Conservation (phyloP, 768 basidiomycete species). For the Mrakia gelida region DNA sequence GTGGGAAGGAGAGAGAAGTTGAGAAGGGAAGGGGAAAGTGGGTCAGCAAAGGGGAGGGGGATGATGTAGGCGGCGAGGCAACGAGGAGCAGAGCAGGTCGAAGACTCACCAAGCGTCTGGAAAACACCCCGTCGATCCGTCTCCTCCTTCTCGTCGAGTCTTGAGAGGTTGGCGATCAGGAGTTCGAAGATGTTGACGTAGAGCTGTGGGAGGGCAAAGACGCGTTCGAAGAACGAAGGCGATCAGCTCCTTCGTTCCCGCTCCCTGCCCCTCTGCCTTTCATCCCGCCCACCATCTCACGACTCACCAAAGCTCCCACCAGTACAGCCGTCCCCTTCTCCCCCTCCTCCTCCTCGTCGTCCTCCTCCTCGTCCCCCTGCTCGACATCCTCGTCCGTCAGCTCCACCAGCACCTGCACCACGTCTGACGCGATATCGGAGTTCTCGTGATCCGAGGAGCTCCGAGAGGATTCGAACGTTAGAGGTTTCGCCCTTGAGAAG, state of each 20-base stretch:
- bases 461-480: slow-evolving; percentile 64
- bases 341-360: slow-evolving; percentile 59
- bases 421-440: slow-evolving; percentile 92
- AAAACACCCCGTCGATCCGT: slow-evolving; percentile 87
- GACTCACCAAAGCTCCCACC: slow-evolving; percentile 68
- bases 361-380: slow-evolving; percentile 62
- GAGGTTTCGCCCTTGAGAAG: slow-evolving; percentile 63
- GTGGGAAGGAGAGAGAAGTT: not conserved
- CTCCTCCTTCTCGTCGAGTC: slow-evolving; percentile 85
- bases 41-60: not conserved
- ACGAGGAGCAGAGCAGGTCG: not conserved
- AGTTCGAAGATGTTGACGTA: slow-evolving; percentile 80
- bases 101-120: slow-evolving; percentile 69
- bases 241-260: not conserved
- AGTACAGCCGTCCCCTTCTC: slow-evolving; percentile 57
- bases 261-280: not conserved
- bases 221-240: slow-evolving; percentile 14
- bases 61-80: not conserved
- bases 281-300: not conserved
- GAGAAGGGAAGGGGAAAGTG: not conserved
- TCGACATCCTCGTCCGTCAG: slow-evolving; percentile 94
- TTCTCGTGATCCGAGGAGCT: slow-evolving; percentile 93
- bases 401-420: slow-evolving; percentile 86
- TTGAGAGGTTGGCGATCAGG: slow-evolving; percentile 77
- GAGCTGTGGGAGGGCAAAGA: slow-evolving; percentile 53